Evolutionary conservation across 306 rosid genomes (phyloP).

Genomic region (Quercus engelmannii): DNA sequence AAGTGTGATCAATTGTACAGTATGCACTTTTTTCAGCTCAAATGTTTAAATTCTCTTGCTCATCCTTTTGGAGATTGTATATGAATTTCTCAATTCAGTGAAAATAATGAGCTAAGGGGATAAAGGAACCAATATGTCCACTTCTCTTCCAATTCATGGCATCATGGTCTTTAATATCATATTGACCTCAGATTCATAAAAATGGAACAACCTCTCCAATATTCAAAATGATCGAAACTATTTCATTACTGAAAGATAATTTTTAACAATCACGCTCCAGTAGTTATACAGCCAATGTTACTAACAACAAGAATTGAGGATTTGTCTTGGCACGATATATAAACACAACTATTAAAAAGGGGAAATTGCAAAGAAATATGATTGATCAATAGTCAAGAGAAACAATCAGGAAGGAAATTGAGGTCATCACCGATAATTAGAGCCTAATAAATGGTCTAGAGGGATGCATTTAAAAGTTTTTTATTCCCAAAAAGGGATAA

Average conservation of each 20-base stretch:
- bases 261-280: not conserved
- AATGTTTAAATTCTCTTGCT: not conserved
- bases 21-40: not conserved
- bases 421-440: not conserved
- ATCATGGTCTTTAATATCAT: not conserved
- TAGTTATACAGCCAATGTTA: not conserved
- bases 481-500: not conserved
- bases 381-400: not conserved
- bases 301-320: not conserved
- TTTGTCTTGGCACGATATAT: not conserved
- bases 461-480: not conserved
- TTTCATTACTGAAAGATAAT: not conserved
- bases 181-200: not conserved
- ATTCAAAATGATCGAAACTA: not conserved
- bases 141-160: not conserved
- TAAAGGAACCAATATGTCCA: not conserved
- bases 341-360: not conserved
- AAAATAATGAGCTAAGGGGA: not conserved
- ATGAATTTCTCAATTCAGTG: not conserved
- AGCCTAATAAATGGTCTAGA: not conserved
- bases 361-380: not conserved
- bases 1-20: not conserved
- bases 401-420: not conserved
- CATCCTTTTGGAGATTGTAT: not conserved
- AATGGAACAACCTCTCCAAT: not conserved